phyloP scores from a whole-genome alignment of 2,329 filamentous ascomycete genomes.

The Colletotrichum graminicola region DNA sequence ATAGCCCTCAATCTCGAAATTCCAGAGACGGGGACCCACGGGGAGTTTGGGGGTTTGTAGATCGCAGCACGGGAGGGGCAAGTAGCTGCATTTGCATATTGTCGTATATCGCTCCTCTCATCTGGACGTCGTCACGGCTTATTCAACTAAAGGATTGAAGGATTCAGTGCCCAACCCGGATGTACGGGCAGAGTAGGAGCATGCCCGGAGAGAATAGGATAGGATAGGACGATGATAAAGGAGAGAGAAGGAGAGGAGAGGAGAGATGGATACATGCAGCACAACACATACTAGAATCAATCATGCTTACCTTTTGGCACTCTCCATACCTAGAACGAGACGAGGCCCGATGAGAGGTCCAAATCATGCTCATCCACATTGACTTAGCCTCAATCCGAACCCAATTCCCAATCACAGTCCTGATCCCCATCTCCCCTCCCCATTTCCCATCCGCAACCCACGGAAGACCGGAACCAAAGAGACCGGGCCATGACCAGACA shows the following conservation, averaged over 20 bases:
- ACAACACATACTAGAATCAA: slow-evolving; percentile 26
- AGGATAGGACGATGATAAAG: background rate
- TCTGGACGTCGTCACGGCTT: background rate
- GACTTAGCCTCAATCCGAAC: background rate
- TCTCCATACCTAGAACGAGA: slow-evolving; percentile 20
- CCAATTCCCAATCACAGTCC: background rate
- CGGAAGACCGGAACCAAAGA: slow-evolving; percentile 13
- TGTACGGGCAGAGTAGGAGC: slow-evolving; percentile 26
- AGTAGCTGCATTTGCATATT: background rate
- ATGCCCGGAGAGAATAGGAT: slow-evolving; percentile 2
- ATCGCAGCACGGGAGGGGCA: background rate
- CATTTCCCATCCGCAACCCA: background rate
- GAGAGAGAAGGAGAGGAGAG: slow-evolving; percentile 5
- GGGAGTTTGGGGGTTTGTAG: background rate
- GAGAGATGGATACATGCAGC: background rate
- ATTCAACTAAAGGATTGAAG: slow-evolving; percentile 16
- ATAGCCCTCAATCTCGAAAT: slow-evolving; percentile 14
- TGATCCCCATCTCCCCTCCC: background rate
- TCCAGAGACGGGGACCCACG: background rate
- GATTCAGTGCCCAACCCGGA: slow-evolving; percentile 17
- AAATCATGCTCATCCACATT: slow-evolving; percentile 19
- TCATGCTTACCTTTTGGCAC: slow-evolving; percentile 23
- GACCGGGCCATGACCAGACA: slow-evolving; percentile 12
- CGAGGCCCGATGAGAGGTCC: slow-evolving; percentile 25
- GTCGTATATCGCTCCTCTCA: background rate